These are phyloP conservation scores for Fusarium subglutinans DNA, from an alignment of 2,329 filamentous ascomycete genomes.

Conservation along the genomic window DNA sequence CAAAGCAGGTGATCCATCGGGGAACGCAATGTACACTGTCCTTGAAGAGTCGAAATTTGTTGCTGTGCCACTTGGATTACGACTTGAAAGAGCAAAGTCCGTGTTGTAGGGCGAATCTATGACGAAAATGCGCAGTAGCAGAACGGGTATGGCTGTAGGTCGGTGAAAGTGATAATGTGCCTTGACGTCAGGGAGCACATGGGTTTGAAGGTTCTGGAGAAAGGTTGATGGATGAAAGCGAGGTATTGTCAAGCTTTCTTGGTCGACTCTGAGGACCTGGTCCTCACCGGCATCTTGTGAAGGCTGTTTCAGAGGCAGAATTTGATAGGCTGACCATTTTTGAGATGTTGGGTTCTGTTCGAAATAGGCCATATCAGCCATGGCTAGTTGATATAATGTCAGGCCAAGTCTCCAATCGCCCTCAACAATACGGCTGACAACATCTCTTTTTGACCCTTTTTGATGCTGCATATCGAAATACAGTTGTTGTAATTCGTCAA, in stretches of 20 bases:
- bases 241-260: slow-evolving; percentile 63
- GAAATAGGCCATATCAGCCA: slow-evolving; percentile 73
- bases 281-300: slow-evolving; percentile 51
- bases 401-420: slow-evolving; percentile 75
- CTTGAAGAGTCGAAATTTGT: slow-evolving; percentile 70
- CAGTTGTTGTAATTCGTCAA: slow-evolving; percentile 72
- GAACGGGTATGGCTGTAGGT: slow-evolving; percentile 73
- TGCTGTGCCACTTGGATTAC: slow-evolving; percentile 45
- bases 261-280: slow-evolving; percentile 54
- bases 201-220: slow-evolving; percentile 76
- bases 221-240: slow-evolving; percentile 85
- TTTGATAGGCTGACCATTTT: slow-evolving; percentile 71
- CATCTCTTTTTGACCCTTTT: slow-evolving; percentile 70
- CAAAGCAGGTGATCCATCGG: slow-evolving; percentile 79
- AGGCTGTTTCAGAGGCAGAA: slow-evolving; percentile 61
- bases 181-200: slow-evolving; percentile 81
- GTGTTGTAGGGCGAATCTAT: slow-evolving; percentile 83
- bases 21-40: slow-evolving; percentile 83
- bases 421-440: slow-evolving; percentile 70
- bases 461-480: slow-evolving; percentile 69
- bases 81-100: slow-evolving; percentile 55
- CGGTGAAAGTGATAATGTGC: slow-evolving; percentile 83
- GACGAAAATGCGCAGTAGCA: slow-evolving; percentile 81
- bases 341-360: slow-evolving; percentile 72
- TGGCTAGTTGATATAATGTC: slow-evolving; percentile 72